A percentile compares a stretch with the other conserved stretches of the same genome.
Evolutionary conservation across 345 rosid genomes (phyloP).

Genomic region (Linum usitatissimum): DNA sequence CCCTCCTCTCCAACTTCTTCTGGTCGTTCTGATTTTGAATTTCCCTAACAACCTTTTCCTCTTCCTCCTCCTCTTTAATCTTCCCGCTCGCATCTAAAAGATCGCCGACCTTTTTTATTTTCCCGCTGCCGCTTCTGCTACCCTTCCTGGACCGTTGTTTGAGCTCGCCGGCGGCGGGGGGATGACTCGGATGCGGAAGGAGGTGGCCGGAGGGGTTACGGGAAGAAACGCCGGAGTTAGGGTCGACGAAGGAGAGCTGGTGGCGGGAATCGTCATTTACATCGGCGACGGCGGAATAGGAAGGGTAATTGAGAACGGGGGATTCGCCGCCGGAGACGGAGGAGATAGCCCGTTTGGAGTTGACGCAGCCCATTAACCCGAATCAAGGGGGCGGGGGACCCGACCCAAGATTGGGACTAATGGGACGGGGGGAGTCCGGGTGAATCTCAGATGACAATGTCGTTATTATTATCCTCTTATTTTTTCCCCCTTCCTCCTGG

Average conservation of each 20-base stretch:
- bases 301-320: conserved; percentile 21
- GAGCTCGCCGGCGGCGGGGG: conserved; percentile 10
- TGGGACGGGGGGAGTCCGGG: not conserved
- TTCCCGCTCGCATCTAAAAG: conserved; percentile 11
- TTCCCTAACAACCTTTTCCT: conserved; percentile 7
- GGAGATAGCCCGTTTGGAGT: conserved; percentile 35
- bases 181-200: not conserved
- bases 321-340: conserved; percentile 23
- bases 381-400: conserved; percentile 30
- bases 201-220: conserved; percentile 20
- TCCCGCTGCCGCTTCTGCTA: conserved; percentile 1
- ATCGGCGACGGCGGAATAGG: conserved; percentile 8
- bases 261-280: not conserved
- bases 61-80: conserved; percentile 20
- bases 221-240: conserved; percentile 13
- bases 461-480: no score
- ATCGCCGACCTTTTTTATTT: not conserved
- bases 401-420: conserved; percentile 36
- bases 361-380: conserved; percentile 61
- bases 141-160: not conserved
- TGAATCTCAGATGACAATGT: not conserved
- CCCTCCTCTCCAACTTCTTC: conserved; percentile 21
- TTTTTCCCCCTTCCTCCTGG: no score
- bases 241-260: not conserved
- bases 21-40: not conserved